Percentiles rank a stretch among this genome's conserved stretches.
These are phyloP conservation scores for Leucocoprinus leucothites DNA, from an alignment of 768 basidiomycete species.

Conservation along the genomic window DNA sequence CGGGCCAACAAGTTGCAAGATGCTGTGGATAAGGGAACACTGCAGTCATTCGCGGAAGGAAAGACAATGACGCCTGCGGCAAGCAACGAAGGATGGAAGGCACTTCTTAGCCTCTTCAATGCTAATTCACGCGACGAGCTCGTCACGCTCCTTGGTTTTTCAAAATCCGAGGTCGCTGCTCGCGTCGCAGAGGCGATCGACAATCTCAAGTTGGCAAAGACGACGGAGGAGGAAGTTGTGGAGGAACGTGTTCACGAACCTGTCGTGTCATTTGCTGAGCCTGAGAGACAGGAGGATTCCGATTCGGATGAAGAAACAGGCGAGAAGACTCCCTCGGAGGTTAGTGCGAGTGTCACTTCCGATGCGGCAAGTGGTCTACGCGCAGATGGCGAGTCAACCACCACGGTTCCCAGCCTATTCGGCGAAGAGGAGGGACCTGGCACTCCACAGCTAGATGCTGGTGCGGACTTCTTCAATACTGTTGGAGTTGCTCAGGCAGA, in stretches of 20 bases:
- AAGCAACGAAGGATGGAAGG: constrained; percentile 72
- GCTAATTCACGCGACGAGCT: constrained; percentile 89
- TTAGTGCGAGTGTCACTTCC: constrained; percentile 62
- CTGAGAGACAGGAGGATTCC: constrained; percentile 50
- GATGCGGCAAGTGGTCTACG: constrained; percentile 55
- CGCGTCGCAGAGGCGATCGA: constrained; percentile 83
- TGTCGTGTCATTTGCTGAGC: constrained; percentile 83
- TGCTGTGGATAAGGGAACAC: constrained; percentile 53
- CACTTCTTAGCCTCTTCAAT: constrained; percentile 83
- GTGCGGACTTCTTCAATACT: constrained; percentile 87
- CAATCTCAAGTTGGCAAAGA: constrained; percentile 53
- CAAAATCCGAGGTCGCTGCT: constrained; percentile 76
- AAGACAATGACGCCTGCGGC: constrained; percentile 34
- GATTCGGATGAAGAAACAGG: constrained; percentile 35
- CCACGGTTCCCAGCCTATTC: constrained; percentile 85
- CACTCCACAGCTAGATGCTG: constrained; percentile 61
- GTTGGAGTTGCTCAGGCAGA: constrained; percentile 54
- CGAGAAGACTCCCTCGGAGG: constrained; percentile 69
- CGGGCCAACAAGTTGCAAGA: constrained; percentile 65
- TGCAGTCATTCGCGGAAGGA: constrained; percentile 71
- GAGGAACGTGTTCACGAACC: constrained; percentile 59
- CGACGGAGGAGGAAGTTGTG: constrained; percentile 36
- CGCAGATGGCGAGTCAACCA: constrained; percentile 74
- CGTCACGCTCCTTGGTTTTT: constrained; percentile 87
- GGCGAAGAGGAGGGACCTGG: constrained; percentile 71